Percentiles rank a stretch among this genome's conserved stretches.
Evolutionary conservation across 192 early-diverging fungal species (phyloP).

Genomic region (Mortierella hygrophila): DNA sequence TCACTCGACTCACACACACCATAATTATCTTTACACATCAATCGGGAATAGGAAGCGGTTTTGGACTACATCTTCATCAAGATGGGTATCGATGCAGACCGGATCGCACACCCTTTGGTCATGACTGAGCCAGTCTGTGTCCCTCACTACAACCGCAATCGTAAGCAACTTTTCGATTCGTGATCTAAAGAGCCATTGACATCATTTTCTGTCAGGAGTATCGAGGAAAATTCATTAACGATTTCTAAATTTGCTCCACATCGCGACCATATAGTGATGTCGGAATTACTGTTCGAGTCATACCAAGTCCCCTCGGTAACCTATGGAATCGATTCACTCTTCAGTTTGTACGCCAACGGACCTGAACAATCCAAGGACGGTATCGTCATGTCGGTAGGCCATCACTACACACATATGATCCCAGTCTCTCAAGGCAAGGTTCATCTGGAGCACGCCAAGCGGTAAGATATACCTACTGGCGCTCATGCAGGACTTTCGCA

Average conservation of each 20-base stretch:
- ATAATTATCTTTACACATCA: constrained; percentile 47
- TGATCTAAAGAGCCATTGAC: not conserved
- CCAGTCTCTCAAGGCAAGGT: constrained; percentile 76
- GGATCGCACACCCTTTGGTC: constrained; percentile 83
- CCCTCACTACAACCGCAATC: constrained; percentile 79
- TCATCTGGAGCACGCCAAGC: constrained; percentile 74
- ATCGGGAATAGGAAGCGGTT: constrained; percentile 74
- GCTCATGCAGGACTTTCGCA: not conserved
- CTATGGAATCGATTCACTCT: constrained; percentile 90
- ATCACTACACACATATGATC: constrained; percentile 80
- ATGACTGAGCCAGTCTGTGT: constrained; percentile 91
- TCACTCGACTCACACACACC: not conserved
- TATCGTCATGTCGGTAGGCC: constrained; percentile 79
- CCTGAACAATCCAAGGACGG: constrained; percentile 70
- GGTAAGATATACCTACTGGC: constrained; percentile 55
- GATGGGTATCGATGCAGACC: constrained; percentile 78
- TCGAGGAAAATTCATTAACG: not conserved
- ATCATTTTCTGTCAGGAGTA: not conserved
- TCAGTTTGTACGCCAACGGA: constrained; percentile 86
- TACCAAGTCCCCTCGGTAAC: constrained; percentile 82
- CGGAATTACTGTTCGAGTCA: constrained; percentile 91
- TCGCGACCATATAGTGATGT: constrained; percentile 70
- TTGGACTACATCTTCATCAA: constrained; percentile 90
- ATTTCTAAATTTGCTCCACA: not conserved
- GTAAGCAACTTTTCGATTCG: constrained; percentile 54